phyloP scores from a whole-genome alignment of 2,329 filamentous ascomycete species.

The Ceratocystis cacaofunesta region DNA sequence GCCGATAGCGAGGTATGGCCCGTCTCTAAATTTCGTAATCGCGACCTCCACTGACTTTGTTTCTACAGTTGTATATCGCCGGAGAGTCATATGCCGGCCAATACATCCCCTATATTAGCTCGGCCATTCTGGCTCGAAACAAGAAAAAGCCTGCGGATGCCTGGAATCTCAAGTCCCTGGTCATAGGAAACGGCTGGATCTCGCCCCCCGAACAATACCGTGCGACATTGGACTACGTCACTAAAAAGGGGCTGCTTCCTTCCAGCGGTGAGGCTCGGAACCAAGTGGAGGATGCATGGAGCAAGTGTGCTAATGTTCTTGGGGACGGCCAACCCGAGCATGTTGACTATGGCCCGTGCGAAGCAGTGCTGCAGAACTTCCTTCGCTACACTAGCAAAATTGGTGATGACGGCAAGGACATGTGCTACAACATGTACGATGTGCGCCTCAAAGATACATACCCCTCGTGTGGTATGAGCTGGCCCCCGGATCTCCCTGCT shows the following conservation, averaged over 20 bases:
- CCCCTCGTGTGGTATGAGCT: constrained; percentile 89
- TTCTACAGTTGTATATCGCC: constrained; percentile 66
- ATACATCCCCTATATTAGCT: constrained; percentile 93
- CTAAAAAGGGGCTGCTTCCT: constrained; percentile 39
- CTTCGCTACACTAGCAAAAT: constrained; percentile 45
- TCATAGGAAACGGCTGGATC: constrained; percentile 98
- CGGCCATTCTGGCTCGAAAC: constrained; percentile 78
- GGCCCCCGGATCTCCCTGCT: constrained; percentile 70
- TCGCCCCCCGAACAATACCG: constrained; percentile 80
- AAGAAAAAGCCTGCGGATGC: constrained; percentile 33
- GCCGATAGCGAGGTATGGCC: constrained; percentile 69
- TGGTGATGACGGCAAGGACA: constrained; percentile 31
- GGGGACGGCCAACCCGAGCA: constrained; percentile 31
- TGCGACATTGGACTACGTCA: constrained; percentile 64
- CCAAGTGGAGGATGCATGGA: constrained; percentile 52
- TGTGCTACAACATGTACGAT: constrained; percentile 95
- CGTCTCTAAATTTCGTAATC: not conserved
- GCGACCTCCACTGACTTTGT: constrained; percentile 1
- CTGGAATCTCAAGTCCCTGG: constrained; percentile 71
- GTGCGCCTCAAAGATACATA: constrained; percentile 67
- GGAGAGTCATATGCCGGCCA: constrained; percentile 93
- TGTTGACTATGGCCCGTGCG: constrained; percentile 59
- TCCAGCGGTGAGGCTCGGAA: constrained; percentile 40
- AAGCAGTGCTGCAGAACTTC: constrained; percentile 59
- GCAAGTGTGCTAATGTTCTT: constrained; percentile 51